phyloP scores from a whole-genome alignment of 1,139 yeast genomes.

The Sugiyamaella sp. region DNA sequence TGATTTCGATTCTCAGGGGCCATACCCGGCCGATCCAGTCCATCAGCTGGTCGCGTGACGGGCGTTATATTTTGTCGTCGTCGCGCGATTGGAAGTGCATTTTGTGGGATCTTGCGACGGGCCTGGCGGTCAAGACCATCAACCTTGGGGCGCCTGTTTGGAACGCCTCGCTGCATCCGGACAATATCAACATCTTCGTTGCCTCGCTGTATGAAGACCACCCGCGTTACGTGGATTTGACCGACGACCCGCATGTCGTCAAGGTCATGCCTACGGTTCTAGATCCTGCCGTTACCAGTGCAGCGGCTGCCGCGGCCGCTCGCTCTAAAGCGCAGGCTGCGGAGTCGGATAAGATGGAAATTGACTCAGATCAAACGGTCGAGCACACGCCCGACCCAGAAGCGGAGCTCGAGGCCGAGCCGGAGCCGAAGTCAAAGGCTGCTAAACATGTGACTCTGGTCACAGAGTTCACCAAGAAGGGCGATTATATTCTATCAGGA shows the following conservation, averaged over 20 bases:
- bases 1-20: conserved; percentile 56
- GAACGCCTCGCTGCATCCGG: conserved; percentile 66
- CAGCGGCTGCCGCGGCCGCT: background rate
- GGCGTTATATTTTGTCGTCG: conserved; percentile 70
- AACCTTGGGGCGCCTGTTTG: conserved; percentile 72
- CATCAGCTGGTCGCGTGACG: conserved; percentile 75
- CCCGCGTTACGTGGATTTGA: conserved; percentile 39
- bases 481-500: conserved; percentile 64
- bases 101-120: conserved; percentile 71
- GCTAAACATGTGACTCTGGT: conserved; percentile 43
- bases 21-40: conserved; percentile 80
- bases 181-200: conserved; percentile 48
- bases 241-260: conserved; percentile 30
- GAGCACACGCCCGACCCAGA: conserved; percentile 33
- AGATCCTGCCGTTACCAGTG: conserved; percentile 29
- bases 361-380: conserved; percentile 34
- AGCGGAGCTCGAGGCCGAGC: conserved; percentile 30
- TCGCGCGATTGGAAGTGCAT: conserved; percentile 84
- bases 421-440: conserved; percentile 14
- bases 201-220: conserved; percentile 48
- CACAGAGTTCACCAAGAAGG: conserved; percentile 49
- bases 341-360: background rate
- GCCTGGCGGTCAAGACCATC: conserved; percentile 50
- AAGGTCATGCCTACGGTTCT: conserved; percentile 31
- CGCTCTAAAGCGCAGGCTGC: conserved; percentile 20